phyloP scores from a whole-genome alignment of 306 rosid species.

The Dryas alaskensis region DNA sequence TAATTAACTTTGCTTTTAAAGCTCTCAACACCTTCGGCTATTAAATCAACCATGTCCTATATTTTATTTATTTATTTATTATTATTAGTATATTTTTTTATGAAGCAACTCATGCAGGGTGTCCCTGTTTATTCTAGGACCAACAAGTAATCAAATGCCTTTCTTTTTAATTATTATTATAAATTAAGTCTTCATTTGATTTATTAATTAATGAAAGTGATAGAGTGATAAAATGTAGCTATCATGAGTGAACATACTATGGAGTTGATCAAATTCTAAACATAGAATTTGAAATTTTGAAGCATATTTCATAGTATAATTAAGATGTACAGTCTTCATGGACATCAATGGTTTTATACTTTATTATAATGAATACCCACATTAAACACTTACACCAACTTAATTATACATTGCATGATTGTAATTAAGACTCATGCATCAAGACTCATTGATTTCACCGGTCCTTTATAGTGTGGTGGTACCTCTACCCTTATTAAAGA shows the following conservation, averaged over 20 bases:
- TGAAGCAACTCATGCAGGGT: constrained; percentile 2
- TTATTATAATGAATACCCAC: background rate
- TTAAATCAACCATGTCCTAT: constrained; percentile 44
- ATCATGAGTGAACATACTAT: no score
- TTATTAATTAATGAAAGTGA: no score
- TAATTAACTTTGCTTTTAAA: constrained; percentile 31
- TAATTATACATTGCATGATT: background rate
- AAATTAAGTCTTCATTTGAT: background rate
- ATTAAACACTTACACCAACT: background rate
- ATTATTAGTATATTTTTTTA: background rate
- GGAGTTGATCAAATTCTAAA: no score
- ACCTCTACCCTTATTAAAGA: constrained; percentile 17
- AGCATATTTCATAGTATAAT: no score
- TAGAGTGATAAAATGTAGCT: no score
- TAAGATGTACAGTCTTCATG: background rate
- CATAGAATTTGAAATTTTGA: no score
- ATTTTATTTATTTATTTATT: constrained; percentile 7
- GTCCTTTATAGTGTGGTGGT: constrained; percentile 16
- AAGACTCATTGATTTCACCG: constrained; percentile 9
- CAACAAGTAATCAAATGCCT: constrained; percentile 1
- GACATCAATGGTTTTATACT: background rate
- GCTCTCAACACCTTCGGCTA: constrained; percentile 46
- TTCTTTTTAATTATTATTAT: background rate
- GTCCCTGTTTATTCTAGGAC: background rate
- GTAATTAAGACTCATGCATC: background rate